These are phyloP conservation scores for Hebeloma cylindrosporum DNA, from an alignment of 768 basidiomycete species.

Conservation along the genomic window DNA sequence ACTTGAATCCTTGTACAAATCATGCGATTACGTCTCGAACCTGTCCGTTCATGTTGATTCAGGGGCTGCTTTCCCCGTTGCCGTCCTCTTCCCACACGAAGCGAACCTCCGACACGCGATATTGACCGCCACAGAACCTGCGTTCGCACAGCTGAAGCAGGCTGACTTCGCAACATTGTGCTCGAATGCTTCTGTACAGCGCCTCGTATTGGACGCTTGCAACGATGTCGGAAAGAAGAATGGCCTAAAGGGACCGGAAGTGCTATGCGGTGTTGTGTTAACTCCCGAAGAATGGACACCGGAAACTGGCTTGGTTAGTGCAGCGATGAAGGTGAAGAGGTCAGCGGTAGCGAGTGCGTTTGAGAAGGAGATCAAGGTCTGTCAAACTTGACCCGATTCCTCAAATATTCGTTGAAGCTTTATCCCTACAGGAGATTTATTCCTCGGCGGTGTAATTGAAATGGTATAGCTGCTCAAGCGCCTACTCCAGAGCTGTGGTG, in stretches of 20 bases:
- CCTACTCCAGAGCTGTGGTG: too few species aligned
- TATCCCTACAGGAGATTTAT: too few species aligned
- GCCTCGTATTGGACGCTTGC: conserved; percentile 70
- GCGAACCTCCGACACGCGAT: conserved; percentile 61
- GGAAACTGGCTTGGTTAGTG: conserved; percentile 82
- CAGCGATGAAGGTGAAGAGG: conserved; percentile 89
- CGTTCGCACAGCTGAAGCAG: conserved; percentile 9
- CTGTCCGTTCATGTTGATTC: conserved; percentile 78
- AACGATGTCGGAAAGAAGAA: conserved; percentile 80
- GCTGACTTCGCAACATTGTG: conserved; percentile 13
- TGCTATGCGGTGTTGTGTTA: conserved; percentile 74
- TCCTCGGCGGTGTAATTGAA: too few species aligned
- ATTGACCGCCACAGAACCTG: conserved; percentile 13
- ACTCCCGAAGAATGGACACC: conserved; percentile 90
- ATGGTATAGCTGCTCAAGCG: too few species aligned
- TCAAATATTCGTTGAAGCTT: too few species aligned
- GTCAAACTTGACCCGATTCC: too few species aligned
- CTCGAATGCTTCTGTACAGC: conserved; percentile 23
- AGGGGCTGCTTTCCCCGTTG: conserved; percentile 80
- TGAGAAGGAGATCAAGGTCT: conserved; percentile 60
- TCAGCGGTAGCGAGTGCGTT: conserved; percentile 67
- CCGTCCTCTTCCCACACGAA: conserved; percentile 81
- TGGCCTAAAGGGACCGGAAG: conserved; percentile 77
- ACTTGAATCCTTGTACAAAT: conserved; percentile 86
- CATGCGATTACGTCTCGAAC: conserved; percentile 74